These are phyloP conservation scores for Priceomyces fermenticarens DNA, from an alignment of 805 yeast genomes.

Conservation along the genomic window DNA sequence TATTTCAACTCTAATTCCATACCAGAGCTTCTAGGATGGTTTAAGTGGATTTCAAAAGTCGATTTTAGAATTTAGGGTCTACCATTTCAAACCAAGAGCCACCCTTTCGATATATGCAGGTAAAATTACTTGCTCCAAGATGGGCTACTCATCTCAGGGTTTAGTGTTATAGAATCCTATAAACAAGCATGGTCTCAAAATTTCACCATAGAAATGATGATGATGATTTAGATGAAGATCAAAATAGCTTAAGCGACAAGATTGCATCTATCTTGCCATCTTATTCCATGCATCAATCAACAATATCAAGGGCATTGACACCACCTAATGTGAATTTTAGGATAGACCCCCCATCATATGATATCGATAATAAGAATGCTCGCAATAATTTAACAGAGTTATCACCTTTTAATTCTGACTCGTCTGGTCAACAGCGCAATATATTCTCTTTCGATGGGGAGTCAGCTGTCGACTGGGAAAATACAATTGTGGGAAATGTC, in stretches of 20 bases:
- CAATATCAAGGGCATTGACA: constrained; percentile 34
- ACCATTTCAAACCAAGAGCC: too few species aligned
- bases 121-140: too few species aligned
- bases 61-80: too few species aligned
- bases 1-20: too few species aligned
- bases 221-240: not conserved
- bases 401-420: constrained; percentile 10
- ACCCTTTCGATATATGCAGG: too few species aligned
- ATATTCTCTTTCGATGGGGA: constrained; percentile 13
- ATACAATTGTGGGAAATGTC: constrained; percentile 41
- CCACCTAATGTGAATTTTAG: constrained; percentile 37
- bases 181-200: too few species aligned
- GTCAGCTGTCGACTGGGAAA: constrained; percentile 34
- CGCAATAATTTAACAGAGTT: constrained; percentile 9
- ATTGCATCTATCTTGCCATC: constrained; percentile 39
- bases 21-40: too few species aligned
- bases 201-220: not conserved
- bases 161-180: too few species aligned
- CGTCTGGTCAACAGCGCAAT: constrained; percentile 4
- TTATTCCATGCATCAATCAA: constrained; percentile 43
- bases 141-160: too few species aligned
- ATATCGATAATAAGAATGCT: constrained; percentile 13
- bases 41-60: too few species aligned
- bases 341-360: constrained; percentile 40
- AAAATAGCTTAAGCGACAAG: constrained; percentile 16